Evolutionary conservation across 2,329 filamentous ascomycete genomes (phyloP).

Genomic region (Rhinocladiella mackenziei): DNA sequence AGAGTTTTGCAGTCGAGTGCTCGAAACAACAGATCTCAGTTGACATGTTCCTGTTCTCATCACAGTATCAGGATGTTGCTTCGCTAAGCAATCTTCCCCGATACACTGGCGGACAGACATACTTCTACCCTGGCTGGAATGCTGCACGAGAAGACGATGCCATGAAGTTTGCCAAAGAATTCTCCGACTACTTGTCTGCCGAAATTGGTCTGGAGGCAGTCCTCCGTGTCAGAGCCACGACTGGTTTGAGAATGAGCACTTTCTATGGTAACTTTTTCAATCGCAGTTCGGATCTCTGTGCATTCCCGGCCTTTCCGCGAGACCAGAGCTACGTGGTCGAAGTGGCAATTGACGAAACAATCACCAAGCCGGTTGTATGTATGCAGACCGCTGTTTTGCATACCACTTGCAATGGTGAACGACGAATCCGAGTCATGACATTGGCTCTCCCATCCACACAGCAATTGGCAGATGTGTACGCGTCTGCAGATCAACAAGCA

Average conservation of each 20-base stretch:
- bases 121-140: conserved; percentile 98
- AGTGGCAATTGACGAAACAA: conserved; percentile 92
- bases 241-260: conserved; percentile 89
- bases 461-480: conserved; percentile 84
- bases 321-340: conserved; percentile 98
- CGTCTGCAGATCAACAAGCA: conserved; percentile 88
- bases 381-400: conserved; percentile 92
- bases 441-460: conserved; percentile 89
- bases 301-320: conserved; percentile 94
- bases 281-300: conserved; percentile 91
- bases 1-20: conserved; percentile 97
- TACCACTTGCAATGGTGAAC: conserved; percentile 95
- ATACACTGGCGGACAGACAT: conserved; percentile 96
- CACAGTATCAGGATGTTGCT: conserved; percentile 94
- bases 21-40: conserved; percentile 98
- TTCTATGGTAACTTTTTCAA: conserved; percentile 99
- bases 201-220: conserved; percentile 97
- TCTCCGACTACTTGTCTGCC: conserved; percentile 92
- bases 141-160: conserved; percentile 90
- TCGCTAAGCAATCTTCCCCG: conserved; percentile 91
- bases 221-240: conserved; percentile 89
- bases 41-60: conserved; percentile 96
- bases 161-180: conserved; percentile 95
- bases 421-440: conserved; percentile 90
- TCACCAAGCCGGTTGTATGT: conserved; percentile 87